Evolutionary conservation across 2,329 filamentous ascomycete genomes (phyloP).

Genomic region (Metarhizium brunneum): DNA sequence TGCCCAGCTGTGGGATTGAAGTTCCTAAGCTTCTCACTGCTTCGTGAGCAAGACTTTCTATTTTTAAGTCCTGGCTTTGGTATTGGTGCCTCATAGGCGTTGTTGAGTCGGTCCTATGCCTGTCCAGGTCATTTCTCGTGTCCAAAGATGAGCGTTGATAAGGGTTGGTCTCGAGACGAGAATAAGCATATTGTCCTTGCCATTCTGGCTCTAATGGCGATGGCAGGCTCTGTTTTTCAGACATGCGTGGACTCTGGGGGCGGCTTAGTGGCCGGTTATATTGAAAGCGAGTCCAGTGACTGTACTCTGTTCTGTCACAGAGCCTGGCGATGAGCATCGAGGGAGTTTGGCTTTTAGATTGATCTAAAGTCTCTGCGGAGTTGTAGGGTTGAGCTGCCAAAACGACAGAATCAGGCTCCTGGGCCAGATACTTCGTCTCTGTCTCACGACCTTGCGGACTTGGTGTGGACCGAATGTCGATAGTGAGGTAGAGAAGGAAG

Average conservation of each 20-base stretch:
- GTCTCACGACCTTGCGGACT: too few relatives aligned
- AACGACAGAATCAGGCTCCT: too few relatives aligned
- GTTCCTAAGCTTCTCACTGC: background rate
- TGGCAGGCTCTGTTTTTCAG: constrained; percentile 43
- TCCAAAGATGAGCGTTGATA: constrained; percentile 37
- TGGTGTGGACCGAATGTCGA: too few relatives aligned
- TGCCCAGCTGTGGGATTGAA: background rate
- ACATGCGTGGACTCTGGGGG: constrained; percentile 44
- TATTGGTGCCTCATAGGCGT: background rate
- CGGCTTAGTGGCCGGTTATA: constrained; percentile 37
- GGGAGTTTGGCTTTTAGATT: background rate
- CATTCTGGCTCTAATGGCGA: constrained; percentile 46
- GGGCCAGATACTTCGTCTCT: too few relatives aligned
- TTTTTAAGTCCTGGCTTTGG: background rate
- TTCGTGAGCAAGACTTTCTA: background rate
- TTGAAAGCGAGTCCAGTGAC: constrained; percentile 45
- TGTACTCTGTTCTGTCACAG: constrained; percentile 32
- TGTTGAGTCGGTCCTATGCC: background rate
- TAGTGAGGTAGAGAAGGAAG: background rate
- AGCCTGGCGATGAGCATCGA: constrained; percentile 8
- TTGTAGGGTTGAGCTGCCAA: background rate
- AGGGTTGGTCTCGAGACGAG: constrained; percentile 33
- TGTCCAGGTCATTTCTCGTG: background rate
- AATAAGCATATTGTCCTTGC: constrained; percentile 45
- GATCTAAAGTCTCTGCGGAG: background rate